These are phyloP conservation scores for Candida methanosorbosa DNA, from an alignment of 805 yeast genomes.

Conservation along the genomic window DNA sequence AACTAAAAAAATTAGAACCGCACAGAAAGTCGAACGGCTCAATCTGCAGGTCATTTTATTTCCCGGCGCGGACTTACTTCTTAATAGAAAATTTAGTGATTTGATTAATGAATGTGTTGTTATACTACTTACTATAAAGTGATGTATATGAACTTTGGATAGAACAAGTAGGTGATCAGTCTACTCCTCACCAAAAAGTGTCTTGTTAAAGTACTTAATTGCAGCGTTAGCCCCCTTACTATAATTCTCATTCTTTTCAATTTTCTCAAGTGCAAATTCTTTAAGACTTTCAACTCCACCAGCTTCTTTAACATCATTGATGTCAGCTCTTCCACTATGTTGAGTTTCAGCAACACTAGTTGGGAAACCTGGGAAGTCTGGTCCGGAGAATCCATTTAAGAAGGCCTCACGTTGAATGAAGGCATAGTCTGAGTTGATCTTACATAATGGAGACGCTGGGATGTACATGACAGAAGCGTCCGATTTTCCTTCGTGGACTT, in stretches of 20 bases:
- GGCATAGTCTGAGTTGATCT: conserved; percentile 8
- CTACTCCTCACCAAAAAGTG: conserved; percentile 1
- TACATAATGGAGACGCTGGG: conserved; percentile 26
- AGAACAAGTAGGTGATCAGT: too few relatives aligned
- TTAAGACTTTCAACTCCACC: conserved; percentile 15
- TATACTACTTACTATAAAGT: too few relatives aligned
- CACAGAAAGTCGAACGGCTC: too few relatives aligned
- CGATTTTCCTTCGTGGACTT: conserved; percentile 21
- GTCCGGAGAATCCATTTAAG: conserved; percentile 14
- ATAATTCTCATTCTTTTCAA: conserved; percentile 6
- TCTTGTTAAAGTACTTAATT: conserved; percentile 5
- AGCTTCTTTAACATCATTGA: conserved; percentile 10
- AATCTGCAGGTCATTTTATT: too few relatives aligned
- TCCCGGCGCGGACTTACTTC: too few relatives aligned
- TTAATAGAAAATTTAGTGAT: too few relatives aligned
- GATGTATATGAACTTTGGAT: too few relatives aligned
- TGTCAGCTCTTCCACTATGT: conserved; percentile 14
- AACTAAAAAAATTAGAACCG: too few relatives aligned
- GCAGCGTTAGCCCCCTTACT: conserved; percentile 6
- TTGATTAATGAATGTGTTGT: too few relatives aligned
- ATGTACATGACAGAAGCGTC: conserved; percentile 32
- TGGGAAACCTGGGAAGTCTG: conserved; percentile 23
- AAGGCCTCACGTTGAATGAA: conserved; percentile 16
- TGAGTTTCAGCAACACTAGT: conserved; percentile 12
- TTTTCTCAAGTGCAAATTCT: conserved; percentile 11